Percentiles rank a stretch among this genome's conserved stretches.
These are phyloP conservation scores for Penicillium capsulatum DNA, from an alignment of 2,329 filamentous ascomycete species.

Conservation along the genomic window DNA sequence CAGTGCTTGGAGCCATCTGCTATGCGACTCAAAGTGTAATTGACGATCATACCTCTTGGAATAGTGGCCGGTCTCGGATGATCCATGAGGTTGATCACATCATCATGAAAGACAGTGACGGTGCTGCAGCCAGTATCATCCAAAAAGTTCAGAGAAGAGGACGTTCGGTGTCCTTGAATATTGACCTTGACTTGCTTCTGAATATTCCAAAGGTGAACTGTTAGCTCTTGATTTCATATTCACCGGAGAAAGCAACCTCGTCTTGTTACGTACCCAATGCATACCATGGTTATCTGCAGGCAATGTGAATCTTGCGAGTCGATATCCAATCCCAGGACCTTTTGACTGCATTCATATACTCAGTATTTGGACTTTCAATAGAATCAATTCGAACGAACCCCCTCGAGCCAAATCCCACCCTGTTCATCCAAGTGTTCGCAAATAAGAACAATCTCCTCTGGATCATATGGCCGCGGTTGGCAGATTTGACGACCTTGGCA, in stretches of 20 bases:
- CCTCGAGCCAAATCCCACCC: background rate
- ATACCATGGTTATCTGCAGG: background rate
- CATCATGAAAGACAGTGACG: no score
- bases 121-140: no score
- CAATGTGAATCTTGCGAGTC: background rate
- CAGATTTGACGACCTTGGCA: conserved; percentile 5
- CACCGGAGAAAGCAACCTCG: background rate
- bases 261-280: background rate
- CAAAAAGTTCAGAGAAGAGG: no score
- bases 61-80: no score
- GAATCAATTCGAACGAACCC: background rate
- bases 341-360: background rate
- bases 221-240: background rate
- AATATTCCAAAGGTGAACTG: background rate
- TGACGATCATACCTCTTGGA: no score
- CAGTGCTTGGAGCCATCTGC: background rate
- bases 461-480: conserved; percentile 3
- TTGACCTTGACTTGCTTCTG: no score
- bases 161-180: no score
- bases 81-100: no score
- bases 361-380: background rate
- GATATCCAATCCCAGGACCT: background rate
- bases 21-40: background rate
- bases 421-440: background rate
- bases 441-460: conserved; percentile 1